Percentiles rank a stretch among this genome's conserved stretches.
Conservation (phyloP, 495 filamentous ascomycete genomes). For the Astrocystis sublimbata region DNA sequence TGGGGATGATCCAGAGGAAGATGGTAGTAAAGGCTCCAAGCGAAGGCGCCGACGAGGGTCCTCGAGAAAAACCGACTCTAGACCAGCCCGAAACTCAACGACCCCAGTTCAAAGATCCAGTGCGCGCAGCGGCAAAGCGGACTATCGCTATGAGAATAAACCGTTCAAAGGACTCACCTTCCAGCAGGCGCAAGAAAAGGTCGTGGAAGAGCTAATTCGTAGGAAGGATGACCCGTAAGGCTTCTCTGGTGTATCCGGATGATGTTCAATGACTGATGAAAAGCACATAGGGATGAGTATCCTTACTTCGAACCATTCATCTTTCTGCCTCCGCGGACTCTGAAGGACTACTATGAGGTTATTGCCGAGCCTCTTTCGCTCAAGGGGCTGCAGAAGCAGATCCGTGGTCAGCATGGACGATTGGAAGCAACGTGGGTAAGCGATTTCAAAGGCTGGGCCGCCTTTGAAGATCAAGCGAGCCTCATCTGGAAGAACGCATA, state of each 20-base stretch:
- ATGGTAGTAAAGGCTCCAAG: conserved; percentile 20
- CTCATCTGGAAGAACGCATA: conserved; percentile 85
- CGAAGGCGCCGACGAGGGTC: conserved; percentile 8
- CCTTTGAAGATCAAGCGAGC: conserved; percentile 74
- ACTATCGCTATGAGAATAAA: conserved; percentile 54
- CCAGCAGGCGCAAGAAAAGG: conserved; percentile 79
- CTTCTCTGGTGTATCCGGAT: not conserved
- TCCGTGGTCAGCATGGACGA: conserved; percentile 67
- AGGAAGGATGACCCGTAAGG: conserved; percentile 63
- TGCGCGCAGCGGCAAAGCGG: conserved; percentile 35
- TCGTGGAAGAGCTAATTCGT: conserved; percentile 66
- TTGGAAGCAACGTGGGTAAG: conserved; percentile 63
- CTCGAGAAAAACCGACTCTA: not conserved
- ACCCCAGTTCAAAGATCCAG: conserved; percentile 28
- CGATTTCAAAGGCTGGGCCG: conserved; percentile 74
- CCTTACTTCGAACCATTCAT: conserved; percentile 63
- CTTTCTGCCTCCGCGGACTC: conserved; percentile 60
- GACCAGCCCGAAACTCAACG: conserved; percentile 35
- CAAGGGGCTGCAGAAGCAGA: conserved; percentile 67
- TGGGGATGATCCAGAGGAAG: conserved; percentile 37
- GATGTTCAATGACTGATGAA: conserved; percentile 16
- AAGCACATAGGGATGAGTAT: conserved; percentile 46
- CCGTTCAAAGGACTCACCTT: conserved; percentile 66
- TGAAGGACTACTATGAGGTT: conserved; percentile 75
- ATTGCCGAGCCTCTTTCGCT: conserved; percentile 74